Percentiles rank a stretch among this genome's conserved stretches.
Evolutionary conservation across 2,329 filamentous ascomycete species (phyloP).

Genomic region (Aspergillus persii): DNA sequence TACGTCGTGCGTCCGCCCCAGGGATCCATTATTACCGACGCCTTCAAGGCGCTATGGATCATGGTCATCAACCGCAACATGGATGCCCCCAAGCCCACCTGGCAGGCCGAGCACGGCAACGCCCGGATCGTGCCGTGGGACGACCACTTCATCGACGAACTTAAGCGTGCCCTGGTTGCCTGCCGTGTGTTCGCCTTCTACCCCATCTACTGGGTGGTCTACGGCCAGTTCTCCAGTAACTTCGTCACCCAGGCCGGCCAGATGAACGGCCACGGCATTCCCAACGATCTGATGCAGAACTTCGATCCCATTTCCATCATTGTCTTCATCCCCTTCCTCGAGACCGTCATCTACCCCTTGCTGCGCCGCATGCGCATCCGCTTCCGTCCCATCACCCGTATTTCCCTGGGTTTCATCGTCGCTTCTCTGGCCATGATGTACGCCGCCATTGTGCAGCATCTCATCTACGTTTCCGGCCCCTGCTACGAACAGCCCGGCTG

Average conservation of each 20-base stretch:
- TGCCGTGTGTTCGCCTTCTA: conserved; percentile 72
- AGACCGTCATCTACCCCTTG: conserved; percentile 66
- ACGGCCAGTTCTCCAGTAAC: conserved; percentile 67
- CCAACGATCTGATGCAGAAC: conserved; percentile 76
- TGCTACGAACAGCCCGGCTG: conserved; percentile 49
- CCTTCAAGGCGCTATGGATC: conserved; percentile 62
- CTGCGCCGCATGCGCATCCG: conserved; percentile 62
- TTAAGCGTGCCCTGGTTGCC: conserved; percentile 63
- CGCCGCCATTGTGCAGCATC: conserved; percentile 56
- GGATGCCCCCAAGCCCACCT: conserved; percentile 66
- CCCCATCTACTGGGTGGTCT: conserved; percentile 67
- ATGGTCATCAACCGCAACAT: conserved; percentile 51
- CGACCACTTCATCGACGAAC: conserved; percentile 68
- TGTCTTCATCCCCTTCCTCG: conserved; percentile 70
- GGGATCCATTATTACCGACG: conserved; percentile 64
- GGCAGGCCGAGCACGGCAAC: conserved; percentile 53
- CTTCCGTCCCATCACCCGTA: conserved; percentile 75
- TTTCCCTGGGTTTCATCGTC: conserved; percentile 67
- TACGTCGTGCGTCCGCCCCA: conserved; percentile 53
- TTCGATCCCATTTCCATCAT: conserved; percentile 73
- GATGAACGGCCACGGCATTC: conserved; percentile 66
- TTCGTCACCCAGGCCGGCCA: conserved; percentile 63
- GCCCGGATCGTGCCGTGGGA: conserved; percentile 56
- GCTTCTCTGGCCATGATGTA: conserved; percentile 62
- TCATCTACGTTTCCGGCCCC: conserved; percentile 54